Evolutionary conservation across 805 yeast species (phyloP).

Genomic region (Yueomyces sinensis): DNA sequence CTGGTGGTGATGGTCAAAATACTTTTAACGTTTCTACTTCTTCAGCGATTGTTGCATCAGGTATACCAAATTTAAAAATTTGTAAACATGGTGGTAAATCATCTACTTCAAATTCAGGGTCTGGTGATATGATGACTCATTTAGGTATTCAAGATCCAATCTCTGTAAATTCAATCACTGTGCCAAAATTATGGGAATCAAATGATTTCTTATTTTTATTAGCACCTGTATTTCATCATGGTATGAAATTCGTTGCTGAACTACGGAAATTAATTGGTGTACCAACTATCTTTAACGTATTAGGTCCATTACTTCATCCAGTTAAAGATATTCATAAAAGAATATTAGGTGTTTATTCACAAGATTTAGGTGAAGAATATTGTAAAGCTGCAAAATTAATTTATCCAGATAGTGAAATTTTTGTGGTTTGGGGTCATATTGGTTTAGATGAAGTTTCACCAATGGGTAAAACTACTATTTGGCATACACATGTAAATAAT

Average conservation of each 20-base stretch:
- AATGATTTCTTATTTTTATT: conserved; percentile 54
- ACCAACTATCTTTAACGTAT: conserved; percentile 85
- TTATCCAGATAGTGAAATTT: conserved; percentile 35
- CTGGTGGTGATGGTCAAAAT: conserved; percentile 98
- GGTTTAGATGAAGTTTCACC: conserved; percentile 94
- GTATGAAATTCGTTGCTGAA: conserved; percentile 71
- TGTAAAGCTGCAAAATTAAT: conserved; percentile 67
- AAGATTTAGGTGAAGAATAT: conserved; percentile 64
- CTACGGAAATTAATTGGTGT: conserved; percentile 71
- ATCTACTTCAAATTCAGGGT: conserved; percentile 82
- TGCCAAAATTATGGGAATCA: conserved; percentile 32
- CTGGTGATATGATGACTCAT: conserved; percentile 73
- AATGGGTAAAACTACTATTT: conserved; percentile 64
- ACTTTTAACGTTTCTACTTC: conserved; percentile 96
- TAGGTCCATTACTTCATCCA: conserved; percentile 93
- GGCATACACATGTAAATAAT: conserved; percentile 43
- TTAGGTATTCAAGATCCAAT: conserved; percentile 68
- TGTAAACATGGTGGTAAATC: conserved; percentile 98
- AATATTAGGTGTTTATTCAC: conserved; percentile 80
- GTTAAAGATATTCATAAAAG: conserved; percentile 53
- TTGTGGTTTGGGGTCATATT: conserved; percentile 87
- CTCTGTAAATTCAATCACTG: conserved; percentile 50
- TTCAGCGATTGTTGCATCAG: conserved; percentile 88
- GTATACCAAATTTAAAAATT: conserved; percentile 55
- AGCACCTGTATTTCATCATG: conserved; percentile 92